These are phyloP conservation scores for Dendrobium huoshanense DNA, from an alignment of 106 monocot species.

Conservation along the genomic window DNA sequence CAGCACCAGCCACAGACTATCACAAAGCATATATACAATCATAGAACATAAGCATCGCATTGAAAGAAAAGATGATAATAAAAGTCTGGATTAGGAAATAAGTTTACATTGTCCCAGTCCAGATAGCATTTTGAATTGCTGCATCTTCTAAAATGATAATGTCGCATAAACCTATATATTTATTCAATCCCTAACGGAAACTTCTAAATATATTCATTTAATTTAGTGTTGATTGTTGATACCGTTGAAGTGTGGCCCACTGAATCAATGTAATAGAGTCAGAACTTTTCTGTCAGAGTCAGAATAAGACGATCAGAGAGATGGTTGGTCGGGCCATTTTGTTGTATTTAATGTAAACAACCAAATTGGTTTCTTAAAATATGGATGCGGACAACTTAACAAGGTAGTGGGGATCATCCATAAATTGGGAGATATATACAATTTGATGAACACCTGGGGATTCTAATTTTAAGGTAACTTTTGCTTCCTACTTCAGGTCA, in stretches of 20 bases:
- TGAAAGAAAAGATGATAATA: background rate
- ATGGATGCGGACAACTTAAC: background rate
- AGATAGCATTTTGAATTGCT: background rate
- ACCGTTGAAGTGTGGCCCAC: background rate
- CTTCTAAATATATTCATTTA: too few relatives aligned
- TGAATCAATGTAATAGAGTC: background rate
- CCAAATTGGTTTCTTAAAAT: background rate
- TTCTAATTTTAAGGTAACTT: background rate
- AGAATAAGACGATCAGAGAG: background rate
- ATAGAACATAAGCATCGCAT: background rate
- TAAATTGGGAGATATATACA: background rate
- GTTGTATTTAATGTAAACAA: background rate
- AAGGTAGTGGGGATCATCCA: background rate
- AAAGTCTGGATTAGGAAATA: background rate
- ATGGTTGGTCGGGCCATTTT: background rate
- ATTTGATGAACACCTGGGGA: background rate
- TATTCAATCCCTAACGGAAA: background rate
- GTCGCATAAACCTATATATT: background rate
- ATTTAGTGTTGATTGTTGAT: background rate
- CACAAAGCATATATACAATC: slow-evolving; percentile 4
- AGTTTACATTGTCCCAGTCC: background rate
- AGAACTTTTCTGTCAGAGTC: background rate
- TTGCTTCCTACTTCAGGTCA: background rate
- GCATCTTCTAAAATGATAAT: background rate
- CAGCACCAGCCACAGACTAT: background rate